These are phyloP conservation scores for Albatrellus ellisii DNA, from an alignment of 768 basidiomycete genomes.

Conservation along the genomic window DNA sequence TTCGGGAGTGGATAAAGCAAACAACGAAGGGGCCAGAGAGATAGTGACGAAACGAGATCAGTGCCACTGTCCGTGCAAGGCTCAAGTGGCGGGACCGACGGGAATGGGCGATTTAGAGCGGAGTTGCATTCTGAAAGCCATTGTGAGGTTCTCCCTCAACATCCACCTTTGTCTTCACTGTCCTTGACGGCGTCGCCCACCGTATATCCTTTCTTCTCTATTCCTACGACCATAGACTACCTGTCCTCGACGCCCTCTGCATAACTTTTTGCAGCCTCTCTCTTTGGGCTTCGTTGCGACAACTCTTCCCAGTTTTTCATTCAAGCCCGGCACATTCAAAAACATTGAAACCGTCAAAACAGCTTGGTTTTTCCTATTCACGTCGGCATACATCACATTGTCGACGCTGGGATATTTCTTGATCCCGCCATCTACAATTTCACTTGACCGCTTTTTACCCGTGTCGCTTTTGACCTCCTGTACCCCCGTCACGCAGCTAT, in stretches of 20 bases:
- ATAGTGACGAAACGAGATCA: neutral
- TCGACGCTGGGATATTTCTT: too few relatives aligned
- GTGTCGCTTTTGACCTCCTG: neutral
- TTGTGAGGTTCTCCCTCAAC: slow-evolving; percentile 10
- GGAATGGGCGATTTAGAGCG: slow-evolving; percentile 10
- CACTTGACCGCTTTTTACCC: neutral
- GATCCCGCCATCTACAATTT: too few relatives aligned
- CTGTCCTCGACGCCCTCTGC: too few relatives aligned
- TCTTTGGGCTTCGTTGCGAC: too few relatives aligned
- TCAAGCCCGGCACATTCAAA: too few relatives aligned
- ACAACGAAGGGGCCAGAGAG: neutral
- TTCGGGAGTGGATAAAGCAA: too few relatives aligned
- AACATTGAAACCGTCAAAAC: too few relatives aligned
- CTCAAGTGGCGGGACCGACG: slow-evolving; percentile 3
- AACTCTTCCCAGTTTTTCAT: too few relatives aligned
- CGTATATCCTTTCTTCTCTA: neutral
- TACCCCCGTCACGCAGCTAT: slow-evolving; percentile 25
- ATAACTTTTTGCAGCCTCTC: too few relatives aligned
- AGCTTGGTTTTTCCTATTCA: too few relatives aligned
- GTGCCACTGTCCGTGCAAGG: neutral
- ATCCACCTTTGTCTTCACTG: slow-evolving; percentile 12
- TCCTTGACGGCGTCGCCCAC: slow-evolving; percentile 5
- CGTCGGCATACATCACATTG: too few relatives aligned
- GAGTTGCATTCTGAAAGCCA: slow-evolving; percentile 7
- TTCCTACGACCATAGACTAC: too few relatives aligned